Evolutionary conservation across 1,139 yeast genomes (phyloP).

Genomic region (Zygotorulaspora mrakii): DNA sequence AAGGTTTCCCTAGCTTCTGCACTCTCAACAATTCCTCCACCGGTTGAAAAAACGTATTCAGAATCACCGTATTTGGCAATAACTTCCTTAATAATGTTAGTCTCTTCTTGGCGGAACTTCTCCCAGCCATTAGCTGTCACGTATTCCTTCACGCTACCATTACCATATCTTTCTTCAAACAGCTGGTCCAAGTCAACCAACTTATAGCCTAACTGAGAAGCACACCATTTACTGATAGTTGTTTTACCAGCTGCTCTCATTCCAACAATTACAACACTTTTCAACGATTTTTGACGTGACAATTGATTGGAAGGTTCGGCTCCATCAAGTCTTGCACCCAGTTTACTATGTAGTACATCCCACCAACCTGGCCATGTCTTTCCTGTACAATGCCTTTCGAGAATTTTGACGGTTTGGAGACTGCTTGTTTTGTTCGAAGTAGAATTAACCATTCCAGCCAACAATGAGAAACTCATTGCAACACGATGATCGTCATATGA

Average conservation of each 20-base stretch:
- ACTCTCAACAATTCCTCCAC: conserved; percentile 93
- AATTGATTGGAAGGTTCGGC: conserved; percentile 44
- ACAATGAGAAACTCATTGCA: conserved; percentile 92
- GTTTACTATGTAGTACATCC: conserved; percentile 76
- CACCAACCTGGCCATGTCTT: conserved; percentile 99
- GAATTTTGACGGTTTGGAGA: conserved; percentile 69
- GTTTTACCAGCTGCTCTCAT: conserved; percentile 99
- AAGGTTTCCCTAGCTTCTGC: conserved; percentile 61
- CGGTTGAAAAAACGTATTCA: conserved; percentile 81
- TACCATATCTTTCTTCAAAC: conserved; percentile 52
- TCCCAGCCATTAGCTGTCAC: conserved; percentile 82
- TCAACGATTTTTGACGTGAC: conserved; percentile 18
- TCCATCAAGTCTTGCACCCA: conserved; percentile 68
- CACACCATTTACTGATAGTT: conserved; percentile 78
- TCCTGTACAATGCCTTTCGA: conserved; percentile 88
- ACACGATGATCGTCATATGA: conserved; percentile 96
- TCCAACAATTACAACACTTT: conserved; percentile 80
- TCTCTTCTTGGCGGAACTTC: conserved; percentile 69
- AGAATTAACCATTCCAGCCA: conserved; percentile 52
- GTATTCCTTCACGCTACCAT: conserved; percentile 59
- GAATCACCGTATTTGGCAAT: conserved; percentile 45
- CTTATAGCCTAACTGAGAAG: conserved; percentile 65
- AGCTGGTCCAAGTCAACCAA: conserved; percentile 74
- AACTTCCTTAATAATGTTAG: conserved; percentile 52
- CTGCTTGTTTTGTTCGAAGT: no score